Evolutionary conservation across 75 land plant species (phyloP).

Genomic region (Sequoia sempervirens): DNA sequence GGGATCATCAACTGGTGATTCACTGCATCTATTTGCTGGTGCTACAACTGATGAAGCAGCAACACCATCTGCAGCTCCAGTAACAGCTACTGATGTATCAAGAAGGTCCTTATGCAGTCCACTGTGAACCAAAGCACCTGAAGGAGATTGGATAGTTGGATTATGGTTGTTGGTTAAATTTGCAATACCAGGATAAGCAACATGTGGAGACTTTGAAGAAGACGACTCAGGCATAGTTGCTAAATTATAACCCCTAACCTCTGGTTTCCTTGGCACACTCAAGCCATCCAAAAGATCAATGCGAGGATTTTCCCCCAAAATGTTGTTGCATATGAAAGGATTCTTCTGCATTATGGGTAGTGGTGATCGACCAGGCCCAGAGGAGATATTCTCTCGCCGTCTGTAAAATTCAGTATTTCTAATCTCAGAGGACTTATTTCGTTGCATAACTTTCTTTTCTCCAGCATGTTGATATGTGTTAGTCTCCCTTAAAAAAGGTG

Average conservation of each 20-base stretch:
- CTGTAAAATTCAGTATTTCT: slow-evolving; percentile 30
- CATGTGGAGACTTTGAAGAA: not conserved
- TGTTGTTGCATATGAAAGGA: slow-evolving; percentile 46
- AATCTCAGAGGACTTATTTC: slow-evolving; percentile 19
- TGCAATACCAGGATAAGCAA: not conserved
- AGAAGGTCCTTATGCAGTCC: not conserved
- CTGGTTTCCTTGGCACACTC: slow-evolving; percentile 13
- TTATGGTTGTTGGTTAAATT: not conserved
- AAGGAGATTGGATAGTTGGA: not conserved
- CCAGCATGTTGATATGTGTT: slow-evolving; percentile 52
- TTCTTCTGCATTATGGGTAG: slow-evolving; percentile 46
- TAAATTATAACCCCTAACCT: not conserved
- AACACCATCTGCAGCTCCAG: slow-evolving; percentile 14
- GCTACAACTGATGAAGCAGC: slow-evolving; percentile 17
- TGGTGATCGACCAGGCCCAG: slow-evolving; percentile 53
- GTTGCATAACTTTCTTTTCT: slow-evolving; percentile 19
- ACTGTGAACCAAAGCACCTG: not conserved
- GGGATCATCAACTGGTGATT: slow-evolving; percentile 21
- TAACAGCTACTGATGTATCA: slow-evolving; percentile 17
- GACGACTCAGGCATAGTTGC: slow-evolving; percentile 4
- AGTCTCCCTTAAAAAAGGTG: slow-evolving; percentile 60
- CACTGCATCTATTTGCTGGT: slow-evolving; percentile 12
- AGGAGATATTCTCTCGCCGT: slow-evolving; percentile 27
- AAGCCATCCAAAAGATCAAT: slow-evolving; percentile 22
- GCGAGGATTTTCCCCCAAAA: slow-evolving; percentile 33